A percentile compares a stretch with the other conserved stretches of the same genome.
phyloP scores from a whole-genome alignment of 805 yeast species.

The Jamesozyma jinghongensis region DNA sequence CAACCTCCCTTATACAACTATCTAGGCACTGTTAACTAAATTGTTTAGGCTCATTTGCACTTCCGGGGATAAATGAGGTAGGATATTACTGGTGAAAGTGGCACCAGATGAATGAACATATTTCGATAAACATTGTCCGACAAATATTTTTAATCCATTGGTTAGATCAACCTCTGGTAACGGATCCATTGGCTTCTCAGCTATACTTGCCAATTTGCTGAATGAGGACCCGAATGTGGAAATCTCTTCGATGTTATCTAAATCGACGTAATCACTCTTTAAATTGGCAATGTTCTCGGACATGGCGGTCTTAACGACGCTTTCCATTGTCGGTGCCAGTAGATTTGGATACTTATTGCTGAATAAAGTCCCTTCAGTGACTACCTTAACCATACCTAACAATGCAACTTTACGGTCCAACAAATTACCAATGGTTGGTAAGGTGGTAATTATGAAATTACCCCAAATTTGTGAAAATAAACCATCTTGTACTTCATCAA shows the following conservation, averaged over 20 bases:
- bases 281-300: conserved; percentile 33
- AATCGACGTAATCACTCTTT: conserved; percentile 32
- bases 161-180: conserved; percentile 37
- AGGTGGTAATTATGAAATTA: conserved; percentile 34
- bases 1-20: too few species aligned
- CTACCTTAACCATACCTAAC: conserved; percentile 42
- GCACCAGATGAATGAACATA: conserved; percentile 15
- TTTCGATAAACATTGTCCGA: conserved; percentile 17
- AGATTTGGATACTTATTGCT: conserved; percentile 36
- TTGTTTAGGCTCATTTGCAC: conserved; percentile 20
- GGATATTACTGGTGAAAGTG: conserved; percentile 12
- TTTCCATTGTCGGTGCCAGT: conserved; percentile 37
- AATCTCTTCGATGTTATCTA: conserved; percentile 55
- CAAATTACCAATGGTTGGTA: conserved; percentile 40
- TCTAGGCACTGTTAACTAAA: conserved; percentile 8
- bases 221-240: conserved; percentile 80
- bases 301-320: conserved; percentile 33
- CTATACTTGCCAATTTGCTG: conserved; percentile 61
- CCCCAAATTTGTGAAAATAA: conserved; percentile 42
- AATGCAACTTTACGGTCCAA: conserved; percentile 47
- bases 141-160: conserved; percentile 19
- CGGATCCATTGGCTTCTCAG: conserved; percentile 62
- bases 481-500: conserved; percentile 64
- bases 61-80: conserved; percentile 24
- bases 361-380: conserved; percentile 29